A percentile compares a stretch with the other conserved stretches of the same genome.
Evolutionary conservation across 2,329 filamentous ascomycete genomes (phyloP).

Genomic region (Botrytis fragariae): DNA sequence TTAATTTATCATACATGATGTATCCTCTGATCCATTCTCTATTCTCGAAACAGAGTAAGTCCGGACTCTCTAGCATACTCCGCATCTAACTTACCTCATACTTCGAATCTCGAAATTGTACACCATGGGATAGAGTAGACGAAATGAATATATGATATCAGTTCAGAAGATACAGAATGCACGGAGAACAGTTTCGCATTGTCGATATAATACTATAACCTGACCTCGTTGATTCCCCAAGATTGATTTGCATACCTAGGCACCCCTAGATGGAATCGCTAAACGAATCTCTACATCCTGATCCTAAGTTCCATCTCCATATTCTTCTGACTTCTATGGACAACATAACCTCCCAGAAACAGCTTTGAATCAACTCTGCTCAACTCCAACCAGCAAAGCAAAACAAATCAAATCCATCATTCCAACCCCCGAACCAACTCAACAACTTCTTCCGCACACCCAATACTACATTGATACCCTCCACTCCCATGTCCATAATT

Average conservation of each 20-base stretch:
- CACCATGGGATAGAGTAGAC: neutral
- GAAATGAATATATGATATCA: neutral
- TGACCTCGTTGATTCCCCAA: neutral
- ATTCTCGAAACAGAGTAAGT: neutral
- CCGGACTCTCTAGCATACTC: neutral
- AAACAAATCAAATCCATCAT: too few species aligned
- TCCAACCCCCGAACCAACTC: conserved; percentile 19
- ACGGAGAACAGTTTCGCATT: neutral
- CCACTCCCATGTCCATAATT: conserved; percentile 48
- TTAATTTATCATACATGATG: neutral
- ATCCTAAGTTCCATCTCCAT: too few species aligned
- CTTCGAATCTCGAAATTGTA: neutral
- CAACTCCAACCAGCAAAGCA: too few species aligned
- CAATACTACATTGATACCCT: conserved; percentile 40
- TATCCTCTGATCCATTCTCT: neutral
- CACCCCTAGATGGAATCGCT: neutral
- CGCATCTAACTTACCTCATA: neutral
- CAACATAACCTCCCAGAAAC: too few species aligned
- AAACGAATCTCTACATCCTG: neutral
- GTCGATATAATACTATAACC: neutral
- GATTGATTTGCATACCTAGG: neutral
- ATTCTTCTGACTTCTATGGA: neutral
- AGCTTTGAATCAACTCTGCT: too few species aligned
- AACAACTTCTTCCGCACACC: conserved; percentile 33
- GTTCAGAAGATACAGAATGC: neutral